Conservation (phyloP, 805 yeast species). For the Kregervanrija pseudodelftensis region DNA sequence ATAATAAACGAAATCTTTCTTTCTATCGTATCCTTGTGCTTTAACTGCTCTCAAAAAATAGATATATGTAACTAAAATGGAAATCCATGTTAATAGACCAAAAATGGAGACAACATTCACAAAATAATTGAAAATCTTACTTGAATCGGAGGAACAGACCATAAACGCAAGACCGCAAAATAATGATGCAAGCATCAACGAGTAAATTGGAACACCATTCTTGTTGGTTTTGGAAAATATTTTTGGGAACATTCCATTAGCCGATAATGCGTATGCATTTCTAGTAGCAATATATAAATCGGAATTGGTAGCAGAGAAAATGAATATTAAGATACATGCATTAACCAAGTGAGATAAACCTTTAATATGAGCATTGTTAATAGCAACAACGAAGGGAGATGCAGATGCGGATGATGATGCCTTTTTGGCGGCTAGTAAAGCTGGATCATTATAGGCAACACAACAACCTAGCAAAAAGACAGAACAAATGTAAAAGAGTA, state of each 20-base stretch:
- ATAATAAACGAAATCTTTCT: constrained; percentile 44
- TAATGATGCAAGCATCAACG: constrained; percentile 41
- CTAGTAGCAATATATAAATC: constrained; percentile 74
- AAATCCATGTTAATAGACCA: constrained; percentile 69
- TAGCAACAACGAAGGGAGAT: constrained; percentile 82
- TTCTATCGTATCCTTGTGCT: constrained; percentile 59
- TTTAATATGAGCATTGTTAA: constrained; percentile 53
- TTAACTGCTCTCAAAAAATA: constrained; percentile 57
- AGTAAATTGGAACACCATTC: constrained; percentile 63
- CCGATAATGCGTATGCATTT: constrained; percentile 63
- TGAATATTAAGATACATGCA: constrained; percentile 69
- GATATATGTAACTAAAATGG: constrained; percentile 61
- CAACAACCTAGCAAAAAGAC: constrained; percentile 50
- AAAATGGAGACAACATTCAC: constrained; percentile 73
- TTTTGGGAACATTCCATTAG: constrained; percentile 68
- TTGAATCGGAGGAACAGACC: constrained; percentile 52
- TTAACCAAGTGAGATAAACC: constrained; percentile 72
- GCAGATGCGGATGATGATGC: constrained; percentile 58
- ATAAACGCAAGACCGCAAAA: constrained; percentile 67
- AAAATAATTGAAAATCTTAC: constrained; percentile 56
- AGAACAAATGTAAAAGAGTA: constrained; percentile 44
- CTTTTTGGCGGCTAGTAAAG: constrained; percentile 35
- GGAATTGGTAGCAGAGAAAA: constrained; percentile 76
- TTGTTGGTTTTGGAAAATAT: constrained; percentile 58
- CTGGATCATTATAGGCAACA: constrained; percentile 44